Evolutionary conservation across 2,329 filamentous ascomycete genomes (phyloP), one percentile per base, ranked within the genome.

Genomic region (Pseudocercospora crystallina): DNA sequence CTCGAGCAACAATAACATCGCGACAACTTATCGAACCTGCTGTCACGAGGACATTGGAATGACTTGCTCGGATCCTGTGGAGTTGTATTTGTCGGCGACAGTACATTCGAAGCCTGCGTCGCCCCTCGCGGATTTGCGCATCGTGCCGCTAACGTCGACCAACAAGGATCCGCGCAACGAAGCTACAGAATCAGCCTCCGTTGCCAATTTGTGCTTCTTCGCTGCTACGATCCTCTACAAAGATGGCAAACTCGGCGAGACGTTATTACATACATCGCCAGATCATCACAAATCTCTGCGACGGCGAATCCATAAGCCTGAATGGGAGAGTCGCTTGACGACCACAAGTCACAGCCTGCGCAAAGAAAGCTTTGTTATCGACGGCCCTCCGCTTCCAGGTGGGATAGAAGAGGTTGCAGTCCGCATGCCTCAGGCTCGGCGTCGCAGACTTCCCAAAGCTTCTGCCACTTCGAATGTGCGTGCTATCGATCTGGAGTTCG

Each of bases 1-100:
- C 63, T 41, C 53, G 5, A 34, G n/a, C 2, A 36, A 15, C 10
- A 34, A 14, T 26, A 33, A 36, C 9, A 31, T 40, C 33, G 39
- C 33, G 11, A 31, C 26, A 26, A 11, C 34, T 8, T 44, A 44
- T 35, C 20, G 20, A 26, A 26, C 20, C 7, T 7, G 20, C 20
- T 3, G 3, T 26, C 20, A 26, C 7, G 4, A 26, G 7, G 7
- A 26, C 20, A 26, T 26, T 7, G 20, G 4, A 26, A 26, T 26
- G 20, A 26, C 20, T 7, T 26, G 20, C 20, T 26, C 20, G 20
- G 20, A 26, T 26, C 20, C 20, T 4, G 20, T 26, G 20, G 20
- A 26, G 20, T 26, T 26, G 20, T 26, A 4, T 4, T 26, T 26
- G 20, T 26, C 20, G 4, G 7, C 7, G 20, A 26, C 20, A 3